Evolutionary conservation across 2,329 filamentous ascomycete species (phyloP), one percentile per base, ranked within the genome.

Genomic region (Neocucurbitaria cava): DNA sequence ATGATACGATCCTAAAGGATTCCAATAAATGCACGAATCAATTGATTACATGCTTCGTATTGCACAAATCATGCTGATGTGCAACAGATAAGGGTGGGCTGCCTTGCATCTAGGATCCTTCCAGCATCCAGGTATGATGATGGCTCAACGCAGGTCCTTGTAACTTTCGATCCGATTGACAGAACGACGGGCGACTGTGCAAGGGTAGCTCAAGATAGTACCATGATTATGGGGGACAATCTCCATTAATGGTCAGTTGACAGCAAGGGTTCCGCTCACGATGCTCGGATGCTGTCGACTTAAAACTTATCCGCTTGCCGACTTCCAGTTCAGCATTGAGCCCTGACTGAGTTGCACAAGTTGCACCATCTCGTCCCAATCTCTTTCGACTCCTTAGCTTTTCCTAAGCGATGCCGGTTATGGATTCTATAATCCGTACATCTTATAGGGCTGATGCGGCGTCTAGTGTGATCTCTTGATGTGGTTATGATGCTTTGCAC

Each of bases 11-110:
- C 5, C 35, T 28, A 23, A 24, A 47, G 17, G 36, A n/a, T 15
- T 39, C 45, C n/a, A 38, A 5, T 30, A 11, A 30, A 18, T 23
- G 35, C n/a, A n/a, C 45, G 45, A 47, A 47, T 47, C 33, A 47
- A 6, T 15, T 7, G 20, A 28, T 5, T 18, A 35, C 33, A 11
- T 13, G 24, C 21, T 39, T 35, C 45, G 45, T 40, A 47, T 47
- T 23, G 18, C 28, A 10, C 23, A 30, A 21, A 18, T 17, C 20
- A 23, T 28, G 45, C 36, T 40, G 21, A 18, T 30, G 33, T n/a
- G 20, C 23, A n/a, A 17, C 33, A 20, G 45, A 47, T 47, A 47
- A 40, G 33, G 17, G 45, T 28, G 35, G 45, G 18, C n/a, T 46
- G 11, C 43, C 30, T 24, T 36, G 43, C 21, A 21, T 40, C 36